phyloP scores from a whole-genome alignment of 805 yeast genomes.

The Ogataea pilisensis region DNA sequence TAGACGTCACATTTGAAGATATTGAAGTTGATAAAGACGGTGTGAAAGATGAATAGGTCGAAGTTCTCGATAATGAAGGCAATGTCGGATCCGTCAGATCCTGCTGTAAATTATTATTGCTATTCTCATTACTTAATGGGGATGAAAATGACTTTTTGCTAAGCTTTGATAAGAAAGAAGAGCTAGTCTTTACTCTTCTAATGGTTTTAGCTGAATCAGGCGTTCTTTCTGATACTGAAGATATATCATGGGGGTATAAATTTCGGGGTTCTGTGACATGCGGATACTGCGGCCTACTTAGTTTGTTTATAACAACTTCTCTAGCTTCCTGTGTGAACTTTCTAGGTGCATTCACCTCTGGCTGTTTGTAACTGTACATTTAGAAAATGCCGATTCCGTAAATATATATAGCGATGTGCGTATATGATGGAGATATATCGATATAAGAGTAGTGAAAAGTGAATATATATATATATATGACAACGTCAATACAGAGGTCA shows the following conservation, averaged over 20 bases:
- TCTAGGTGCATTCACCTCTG: constrained; percentile 19
- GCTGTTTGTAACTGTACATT: constrained; percentile 16
- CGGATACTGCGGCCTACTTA: constrained; percentile 8
- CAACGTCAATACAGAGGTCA: too few species aligned
- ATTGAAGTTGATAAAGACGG: constrained; percentile 2
- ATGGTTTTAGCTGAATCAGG: constrained; percentile 1
- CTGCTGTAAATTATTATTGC: background rate
- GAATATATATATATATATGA: too few species aligned
- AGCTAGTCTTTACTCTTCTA: constrained; percentile 8
- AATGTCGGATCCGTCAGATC: background rate
- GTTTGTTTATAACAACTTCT: constrained; percentile 18
- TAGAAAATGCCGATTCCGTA: too few species aligned
- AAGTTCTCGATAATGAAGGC: constrained; percentile 3
- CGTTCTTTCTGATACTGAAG: constrained; percentile 6
- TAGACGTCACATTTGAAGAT: background rate
- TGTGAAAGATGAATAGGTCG: constrained; percentile 1
- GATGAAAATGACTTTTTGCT: constrained; percentile 1
- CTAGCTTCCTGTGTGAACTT: constrained; percentile 26
- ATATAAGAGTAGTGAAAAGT: too few species aligned
- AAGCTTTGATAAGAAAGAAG: constrained; percentile 10
- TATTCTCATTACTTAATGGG: background rate
- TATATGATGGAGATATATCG: too few species aligned
- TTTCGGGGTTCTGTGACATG: too few species aligned
- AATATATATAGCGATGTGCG: too few species aligned
- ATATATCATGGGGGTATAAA: too few species aligned